Conservation (phyloP, 1,284 basidiomycete genomes). For the Sanghuangporus sanghuang region DNA sequence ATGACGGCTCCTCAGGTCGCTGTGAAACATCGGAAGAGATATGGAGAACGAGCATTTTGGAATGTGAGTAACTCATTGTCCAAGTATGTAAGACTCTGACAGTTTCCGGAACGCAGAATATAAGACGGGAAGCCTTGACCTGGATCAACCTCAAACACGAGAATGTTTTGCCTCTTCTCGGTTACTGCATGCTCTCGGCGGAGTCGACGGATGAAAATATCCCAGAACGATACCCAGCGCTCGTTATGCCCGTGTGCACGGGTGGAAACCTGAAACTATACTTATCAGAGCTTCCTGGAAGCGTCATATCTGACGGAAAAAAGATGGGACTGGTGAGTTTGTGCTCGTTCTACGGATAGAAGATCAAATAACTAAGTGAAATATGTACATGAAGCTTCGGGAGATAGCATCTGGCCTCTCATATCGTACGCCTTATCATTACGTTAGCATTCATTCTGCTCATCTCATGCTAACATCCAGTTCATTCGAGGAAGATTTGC, state of each 20-base stretch:
- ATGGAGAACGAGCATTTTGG: neutral
- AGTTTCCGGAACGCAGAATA: neutral
- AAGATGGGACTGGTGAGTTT: neutral
- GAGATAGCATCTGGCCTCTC: neutral
- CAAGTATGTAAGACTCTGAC: neutral
- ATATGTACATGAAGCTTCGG: neutral
- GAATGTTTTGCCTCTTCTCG: neutral
- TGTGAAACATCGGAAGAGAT: neutral
- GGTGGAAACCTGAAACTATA: neutral
- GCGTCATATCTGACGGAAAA: neutral
- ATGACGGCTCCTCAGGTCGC: neutral
- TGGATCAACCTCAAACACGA: neutral
- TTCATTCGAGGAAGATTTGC: neutral
- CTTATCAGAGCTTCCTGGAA: neutral
- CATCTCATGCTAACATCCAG: neutral
- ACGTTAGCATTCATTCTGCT: neutral
- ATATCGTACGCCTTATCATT: neutral
- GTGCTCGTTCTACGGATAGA: neutral
- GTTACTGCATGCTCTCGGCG: neutral
- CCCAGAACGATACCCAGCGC: neutral
- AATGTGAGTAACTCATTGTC: neutral
- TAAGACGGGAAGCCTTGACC: neutral
- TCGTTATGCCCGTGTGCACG: neutral
- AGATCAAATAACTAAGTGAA: neutral
- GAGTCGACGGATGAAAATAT: neutral